A percentile compares a stretch with the other conserved stretches of the same genome.
These are phyloP conservation scores for Aspergillus melleus DNA, from an alignment of 2,329 filamentous ascomycete genomes.

Conservation along the genomic window DNA sequence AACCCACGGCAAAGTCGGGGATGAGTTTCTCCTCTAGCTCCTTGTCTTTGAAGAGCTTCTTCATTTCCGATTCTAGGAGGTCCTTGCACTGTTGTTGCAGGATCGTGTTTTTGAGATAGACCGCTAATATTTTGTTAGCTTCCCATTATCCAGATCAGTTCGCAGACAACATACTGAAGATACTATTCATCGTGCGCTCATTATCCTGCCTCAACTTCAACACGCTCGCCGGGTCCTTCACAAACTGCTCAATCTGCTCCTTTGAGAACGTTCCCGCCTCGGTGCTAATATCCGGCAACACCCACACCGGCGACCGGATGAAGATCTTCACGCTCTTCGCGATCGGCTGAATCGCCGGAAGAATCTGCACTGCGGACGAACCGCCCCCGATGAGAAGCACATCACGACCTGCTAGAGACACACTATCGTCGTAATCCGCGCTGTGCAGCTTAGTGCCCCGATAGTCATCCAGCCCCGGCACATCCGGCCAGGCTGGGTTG, in stretches of 20 bases:
- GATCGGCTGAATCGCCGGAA: conserved; percentile 17
- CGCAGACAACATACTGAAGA: too few relatives aligned
- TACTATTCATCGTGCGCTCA: neutral
- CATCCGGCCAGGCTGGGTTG: conserved; percentile 2
- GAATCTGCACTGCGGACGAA: conserved; percentile 1
- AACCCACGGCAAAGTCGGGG: conserved; percentile 33
- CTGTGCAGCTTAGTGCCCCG: conserved; percentile 8
- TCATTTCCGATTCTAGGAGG: neutral
- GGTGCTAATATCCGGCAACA: conserved; percentile 3
- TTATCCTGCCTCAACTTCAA: neutral
- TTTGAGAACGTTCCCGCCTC: neutral
- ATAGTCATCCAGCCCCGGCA: conserved; percentile 5
- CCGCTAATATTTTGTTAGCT: neutral
- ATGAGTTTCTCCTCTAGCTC: neutral
- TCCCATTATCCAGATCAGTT: too few relatives aligned
- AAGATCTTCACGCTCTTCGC: conserved; percentile 20
- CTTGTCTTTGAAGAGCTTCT: neutral
- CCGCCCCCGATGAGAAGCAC: conserved; percentile 1
- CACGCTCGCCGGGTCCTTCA: neutral
- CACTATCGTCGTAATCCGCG: neutral
- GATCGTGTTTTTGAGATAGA: neutral
- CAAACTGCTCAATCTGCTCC: neutral
- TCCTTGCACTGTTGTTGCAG: neutral
- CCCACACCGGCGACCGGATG: conserved; percentile 24
- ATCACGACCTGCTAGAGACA: neutral